These are phyloP conservation scores for Serpula lacrymans DNA, from an alignment of 768 basidiomycete species.

Conservation along the genomic window DNA sequence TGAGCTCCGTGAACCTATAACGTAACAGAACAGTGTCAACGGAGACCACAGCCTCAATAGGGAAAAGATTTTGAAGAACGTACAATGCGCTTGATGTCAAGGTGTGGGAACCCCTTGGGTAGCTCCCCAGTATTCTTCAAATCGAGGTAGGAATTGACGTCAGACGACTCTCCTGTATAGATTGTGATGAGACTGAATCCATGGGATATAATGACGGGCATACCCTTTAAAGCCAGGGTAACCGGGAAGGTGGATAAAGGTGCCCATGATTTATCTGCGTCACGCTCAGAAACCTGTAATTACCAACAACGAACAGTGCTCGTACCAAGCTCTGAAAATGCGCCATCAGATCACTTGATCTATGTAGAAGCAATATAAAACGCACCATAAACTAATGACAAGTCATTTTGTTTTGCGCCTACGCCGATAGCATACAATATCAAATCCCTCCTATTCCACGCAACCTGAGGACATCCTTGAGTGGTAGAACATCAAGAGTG, in stretches of 20 bases:
- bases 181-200: background rate
- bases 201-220: background rate
- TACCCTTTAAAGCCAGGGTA: constrained; percentile 62
- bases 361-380: constrained; percentile 1
- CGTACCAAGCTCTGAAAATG: constrained; percentile 3
- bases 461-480: constrained; percentile 42
- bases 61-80: constrained; percentile 16
- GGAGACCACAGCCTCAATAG: background rate
- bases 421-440: constrained; percentile 73
- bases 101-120: constrained; percentile 59
- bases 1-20: constrained; percentile 70
- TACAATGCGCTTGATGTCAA: constrained; percentile 68
- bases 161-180: constrained; percentile 43
- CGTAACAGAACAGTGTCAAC: background rate
- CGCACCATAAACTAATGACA: constrained; percentile 62
- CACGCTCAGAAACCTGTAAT: background rate
- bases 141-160: constrained; percentile 62
- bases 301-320: background rate
- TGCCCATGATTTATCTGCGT: constrained; percentile 55
- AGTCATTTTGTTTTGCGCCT: constrained; percentile 68
- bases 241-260: constrained; percentile 80
- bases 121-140: constrained; percentile 28
- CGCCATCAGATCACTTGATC: background rate
- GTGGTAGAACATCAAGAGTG: background rate
- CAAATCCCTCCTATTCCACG: constrained; percentile 78